Evolutionary conservation across 495 filamentous ascomycete species (phyloP).

Genomic region (Aspergillus baeticus): DNA sequence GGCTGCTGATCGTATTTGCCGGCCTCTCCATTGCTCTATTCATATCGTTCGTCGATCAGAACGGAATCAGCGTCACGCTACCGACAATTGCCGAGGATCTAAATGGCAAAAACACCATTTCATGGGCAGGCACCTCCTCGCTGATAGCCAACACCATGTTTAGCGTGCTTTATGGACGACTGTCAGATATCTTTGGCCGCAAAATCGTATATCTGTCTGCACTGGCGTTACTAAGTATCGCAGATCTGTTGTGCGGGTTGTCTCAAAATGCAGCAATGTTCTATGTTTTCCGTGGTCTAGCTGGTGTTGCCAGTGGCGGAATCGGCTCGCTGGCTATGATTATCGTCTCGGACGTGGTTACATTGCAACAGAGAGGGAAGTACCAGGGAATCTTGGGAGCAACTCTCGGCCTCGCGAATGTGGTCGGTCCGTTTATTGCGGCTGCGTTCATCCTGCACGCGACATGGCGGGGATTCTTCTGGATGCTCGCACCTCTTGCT

Average conservation of each 20-base stretch:
- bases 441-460: slow-evolving; percentile 43
- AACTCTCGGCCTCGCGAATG: slow-evolving; percentile 41
- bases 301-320: slow-evolving; percentile 54
- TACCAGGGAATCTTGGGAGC: slow-evolving; percentile 47
- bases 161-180: slow-evolving; percentile 57
- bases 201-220: slow-evolving; percentile 51
- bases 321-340: slow-evolving; percentile 52
- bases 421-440: slow-evolving; percentile 45
- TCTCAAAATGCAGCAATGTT: slow-evolving; percentile 50
- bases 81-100: slow-evolving; percentile 61
- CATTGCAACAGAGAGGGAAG: slow-evolving; percentile 44
- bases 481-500: slow-evolving; percentile 41
- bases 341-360: slow-evolving; percentile 50
- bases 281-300: slow-evolving; percentile 55
- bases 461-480: slow-evolving; percentile 53
- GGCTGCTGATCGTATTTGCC: slow-evolving; percentile 57
- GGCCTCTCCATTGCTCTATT: slow-evolving; percentile 53
- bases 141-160: slow-evolving; percentile 73
- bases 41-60: slow-evolving; percentile 63
- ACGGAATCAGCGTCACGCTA: slow-evolving; percentile 58
- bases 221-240: slow-evolving; percentile 48
- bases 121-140: slow-evolving; percentile 76
- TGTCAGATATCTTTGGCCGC: slow-evolving; percentile 59
- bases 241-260: slow-evolving; percentile 53
- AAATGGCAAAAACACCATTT: slow-evolving; percentile 57